Evolutionary conservation across 2,329 filamentous ascomycete genomes (phyloP), one percentile per base, ranked within the genome.

Genomic region (Sporothrix mexicana): DNA sequence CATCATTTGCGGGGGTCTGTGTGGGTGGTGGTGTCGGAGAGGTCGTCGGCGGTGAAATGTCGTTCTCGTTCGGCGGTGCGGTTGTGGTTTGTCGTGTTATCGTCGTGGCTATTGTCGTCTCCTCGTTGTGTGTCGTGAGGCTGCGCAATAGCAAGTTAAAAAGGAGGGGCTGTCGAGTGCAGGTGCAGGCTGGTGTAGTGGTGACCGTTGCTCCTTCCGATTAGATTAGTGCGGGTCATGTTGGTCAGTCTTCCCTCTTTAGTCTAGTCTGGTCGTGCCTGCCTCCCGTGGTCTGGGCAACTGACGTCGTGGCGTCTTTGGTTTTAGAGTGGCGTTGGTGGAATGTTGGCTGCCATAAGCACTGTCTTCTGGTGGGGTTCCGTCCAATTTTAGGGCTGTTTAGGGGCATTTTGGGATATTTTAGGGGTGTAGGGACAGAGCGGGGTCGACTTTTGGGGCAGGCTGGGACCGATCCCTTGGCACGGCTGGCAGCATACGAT

Each of bases 261-360:
- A 3, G 8, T 41, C 13, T 13, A 3, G 30, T 30, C 30, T 36
- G 66, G 25, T 15, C 47, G 13, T 23, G 36, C 12, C 20, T 45
- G 9, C 13, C 51, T n/a, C 5, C 7, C 30, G 51, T 69, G 51
- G 67, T n/a, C 67, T 69, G 51, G 67, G 67, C 68, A 70, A 47
- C 68, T 70, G 68, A 59, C 51, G 68, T 45, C 68, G 68, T 59
- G 51, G 47, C 47, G 25, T 53, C 10, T 47, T 20, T n/a, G n/a
- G n/a, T 20, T 36, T 36, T 36, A 36, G 30, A 57, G 6, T 13
- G 53, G 53, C 12, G 53, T 55, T 23, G 51, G n/a, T 10, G 2
- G 9, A 0, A 0, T 20, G 1, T 20, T 23, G 20, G 51, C 1
- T 25, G 51, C n/a, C 51, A 20, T 8, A 20, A 2, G 17, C 17